These are phyloP conservation scores for Phenoliferia sp. DNA, from an alignment of 1,284 basidiomycete species.

Conservation along the genomic window DNA sequence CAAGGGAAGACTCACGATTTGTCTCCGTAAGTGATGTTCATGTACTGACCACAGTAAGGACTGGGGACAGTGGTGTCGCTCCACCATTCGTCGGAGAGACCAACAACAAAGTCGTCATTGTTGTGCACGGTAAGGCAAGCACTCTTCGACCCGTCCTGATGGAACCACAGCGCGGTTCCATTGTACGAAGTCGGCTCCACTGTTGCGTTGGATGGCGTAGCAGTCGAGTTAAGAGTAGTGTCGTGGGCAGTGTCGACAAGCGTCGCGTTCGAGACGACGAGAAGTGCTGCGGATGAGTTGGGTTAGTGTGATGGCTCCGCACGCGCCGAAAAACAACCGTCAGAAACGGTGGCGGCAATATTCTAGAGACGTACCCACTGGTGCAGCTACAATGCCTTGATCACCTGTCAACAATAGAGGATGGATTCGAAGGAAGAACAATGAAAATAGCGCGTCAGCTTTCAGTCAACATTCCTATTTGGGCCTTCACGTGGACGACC, in stretches of 20 bases:
- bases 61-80: background rate
- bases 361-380: background rate
- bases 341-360: background rate
- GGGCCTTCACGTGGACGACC: too few species aligned
- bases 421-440: too few species aligned
- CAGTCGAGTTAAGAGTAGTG: background rate
- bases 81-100: background rate
- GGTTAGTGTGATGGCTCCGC: too few species aligned
- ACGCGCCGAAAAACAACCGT: too few species aligned
- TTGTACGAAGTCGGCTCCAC: background rate
- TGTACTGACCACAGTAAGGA: background rate
- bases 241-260: too few species aligned
- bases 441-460: too few species aligned
- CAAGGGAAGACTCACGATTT: background rate
- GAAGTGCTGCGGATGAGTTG: background rate
- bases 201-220: background rate
- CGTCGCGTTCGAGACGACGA: background rate
- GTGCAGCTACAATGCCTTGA: too few species aligned
- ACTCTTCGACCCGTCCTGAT: background rate
- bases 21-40: background rate
- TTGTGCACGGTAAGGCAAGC: background rate
- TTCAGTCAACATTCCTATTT: too few species aligned
- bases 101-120: background rate
- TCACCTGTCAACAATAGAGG: too few species aligned
- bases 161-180: background rate